Evolutionary conservation across 768 basidiomycete genomes (phyloP).

Genomic region (Termitomyces sp.): DNA sequence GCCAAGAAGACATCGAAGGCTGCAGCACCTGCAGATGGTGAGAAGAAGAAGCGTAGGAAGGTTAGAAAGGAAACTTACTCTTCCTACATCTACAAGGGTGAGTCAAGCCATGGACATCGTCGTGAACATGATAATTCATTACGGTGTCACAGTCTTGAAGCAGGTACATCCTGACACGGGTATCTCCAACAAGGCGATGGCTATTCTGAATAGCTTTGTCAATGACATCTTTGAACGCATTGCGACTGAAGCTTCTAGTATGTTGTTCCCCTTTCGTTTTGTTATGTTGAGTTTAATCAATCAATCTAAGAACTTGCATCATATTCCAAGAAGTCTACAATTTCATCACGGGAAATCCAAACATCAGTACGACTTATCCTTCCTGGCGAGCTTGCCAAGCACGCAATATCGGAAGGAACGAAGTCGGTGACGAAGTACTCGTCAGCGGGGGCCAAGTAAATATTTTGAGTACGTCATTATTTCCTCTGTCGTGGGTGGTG

Average conservation of each 20-base stretch:
- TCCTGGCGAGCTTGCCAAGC: constrained; percentile 92
- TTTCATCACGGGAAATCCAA: constrained; percentile 97
- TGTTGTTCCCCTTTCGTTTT: constrained; percentile 19
- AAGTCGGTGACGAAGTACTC: constrained; percentile 91
- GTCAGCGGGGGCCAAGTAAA: constrained; percentile 64
- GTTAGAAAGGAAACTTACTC: constrained; percentile 88
- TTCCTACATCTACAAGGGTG: constrained; percentile 89
- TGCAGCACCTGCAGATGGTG: constrained; percentile 57
- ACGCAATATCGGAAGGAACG: constrained; percentile 91
- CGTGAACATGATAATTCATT: not conserved
- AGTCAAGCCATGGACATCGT: not conserved
- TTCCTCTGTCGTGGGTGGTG: not conserved
- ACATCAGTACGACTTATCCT: constrained; percentile 96
- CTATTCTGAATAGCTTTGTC: constrained; percentile 93
- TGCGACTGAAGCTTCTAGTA: constrained; percentile 85
- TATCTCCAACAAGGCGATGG: constrained; percentile 99
- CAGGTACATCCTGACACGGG: constrained; percentile 99
- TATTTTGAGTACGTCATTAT: constrained; percentile 2
- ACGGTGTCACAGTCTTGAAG: constrained; percentile 64
- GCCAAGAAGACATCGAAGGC: constrained; percentile 78
- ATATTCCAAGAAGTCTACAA: constrained; percentile 98
- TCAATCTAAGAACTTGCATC: constrained; percentile 75
- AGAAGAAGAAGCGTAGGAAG: constrained; percentile 88
- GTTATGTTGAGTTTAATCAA: not conserved
- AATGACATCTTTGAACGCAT: constrained; percentile 96